Conservation (phyloP, 352 stramenopile genomes). For the Phytophthora ramorum region DNA sequence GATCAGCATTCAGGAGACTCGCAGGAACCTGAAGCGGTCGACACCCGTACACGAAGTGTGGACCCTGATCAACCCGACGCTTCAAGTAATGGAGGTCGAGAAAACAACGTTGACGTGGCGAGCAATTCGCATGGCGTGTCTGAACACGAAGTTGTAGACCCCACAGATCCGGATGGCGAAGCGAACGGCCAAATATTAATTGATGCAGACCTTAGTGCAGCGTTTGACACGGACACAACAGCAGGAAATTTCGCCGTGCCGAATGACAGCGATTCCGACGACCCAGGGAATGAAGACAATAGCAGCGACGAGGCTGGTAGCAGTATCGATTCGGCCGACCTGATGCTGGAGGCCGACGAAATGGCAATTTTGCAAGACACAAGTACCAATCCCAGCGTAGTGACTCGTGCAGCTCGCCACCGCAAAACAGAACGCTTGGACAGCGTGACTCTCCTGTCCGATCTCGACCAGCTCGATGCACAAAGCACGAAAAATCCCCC, state of each 20-base stretch:
- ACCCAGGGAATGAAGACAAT: neutral
- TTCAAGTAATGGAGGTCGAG: too few species aligned
- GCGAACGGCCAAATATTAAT: neutral
- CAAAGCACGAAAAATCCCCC: neutral
- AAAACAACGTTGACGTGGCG: neutral
- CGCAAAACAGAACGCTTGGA: slow-evolving; percentile 21
- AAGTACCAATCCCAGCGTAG: neutral
- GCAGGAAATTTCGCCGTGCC: slow-evolving; percentile 13
- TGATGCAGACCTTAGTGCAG: neutral
- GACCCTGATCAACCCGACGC: neutral
- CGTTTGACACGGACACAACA: neutral
- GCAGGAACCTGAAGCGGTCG: neutral
- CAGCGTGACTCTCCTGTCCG: slow-evolving; percentile 21
- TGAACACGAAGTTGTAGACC: too few species aligned
- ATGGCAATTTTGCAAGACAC: slow-evolving; percentile 21
- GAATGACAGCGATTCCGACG: slow-evolving; percentile 4
- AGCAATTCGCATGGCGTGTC: neutral
- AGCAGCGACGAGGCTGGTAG: slow-evolving; percentile 18
- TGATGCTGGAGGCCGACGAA: slow-evolving; percentile 45
- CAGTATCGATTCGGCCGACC: slow-evolving; percentile 43
- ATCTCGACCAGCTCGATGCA: slow-evolving; percentile 25
- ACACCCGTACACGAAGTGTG: neutral
- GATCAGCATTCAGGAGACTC: neutral
- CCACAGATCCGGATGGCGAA: neutral
- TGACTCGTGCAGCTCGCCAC: neutral